A percentile compares a stretch with the other conserved stretches of the same genome.
phyloP scores from a whole-genome alignment of 106 monocot genomes.

The Dendrobium chrysotoxum region DNA sequence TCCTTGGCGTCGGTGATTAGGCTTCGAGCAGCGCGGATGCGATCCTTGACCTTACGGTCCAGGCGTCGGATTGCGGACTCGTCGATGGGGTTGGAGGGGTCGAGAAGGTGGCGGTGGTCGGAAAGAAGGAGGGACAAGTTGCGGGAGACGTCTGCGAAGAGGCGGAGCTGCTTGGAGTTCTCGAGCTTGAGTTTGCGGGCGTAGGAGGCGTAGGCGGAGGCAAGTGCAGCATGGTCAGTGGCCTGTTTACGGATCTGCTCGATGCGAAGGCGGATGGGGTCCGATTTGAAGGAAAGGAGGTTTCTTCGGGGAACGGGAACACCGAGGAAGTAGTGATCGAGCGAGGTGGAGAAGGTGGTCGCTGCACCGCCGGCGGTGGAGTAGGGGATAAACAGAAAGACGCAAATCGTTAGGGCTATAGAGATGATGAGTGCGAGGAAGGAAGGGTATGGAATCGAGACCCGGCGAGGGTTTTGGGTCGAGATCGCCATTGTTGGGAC shows the following conservation, averaged over 20 bases:
- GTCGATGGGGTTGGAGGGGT: conserved; percentile 14
- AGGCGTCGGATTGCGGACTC: conserved; percentile 28
- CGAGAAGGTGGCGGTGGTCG: conserved; percentile 16
- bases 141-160: conserved; percentile 57
- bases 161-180: conserved; percentile 67
- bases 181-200: conserved; percentile 81
- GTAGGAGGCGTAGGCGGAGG: conserved; percentile 60
- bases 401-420: background rate
- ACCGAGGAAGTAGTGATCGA: background rate
- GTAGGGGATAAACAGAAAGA: background rate
- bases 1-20: conserved; percentile 66
- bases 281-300: no score
- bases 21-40: conserved; percentile 46
- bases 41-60: conserved; percentile 63
- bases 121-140: conserved; percentile 60
- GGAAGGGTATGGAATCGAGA: background rate
- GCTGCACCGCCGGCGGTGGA: background rate
- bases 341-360: background rate
- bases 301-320: no score
- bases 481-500: background rate
- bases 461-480: background rate
- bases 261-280: conserved; percentile 14
- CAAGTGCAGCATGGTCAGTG: conserved; percentile 43
- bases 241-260: conserved; percentile 72
- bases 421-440: background rate